A percentile compares a stretch with the other conserved stretches of the same genome.
Conservation (phyloP, 208 protist genomes). For the Vickermania ingenoplastis region DNA sequence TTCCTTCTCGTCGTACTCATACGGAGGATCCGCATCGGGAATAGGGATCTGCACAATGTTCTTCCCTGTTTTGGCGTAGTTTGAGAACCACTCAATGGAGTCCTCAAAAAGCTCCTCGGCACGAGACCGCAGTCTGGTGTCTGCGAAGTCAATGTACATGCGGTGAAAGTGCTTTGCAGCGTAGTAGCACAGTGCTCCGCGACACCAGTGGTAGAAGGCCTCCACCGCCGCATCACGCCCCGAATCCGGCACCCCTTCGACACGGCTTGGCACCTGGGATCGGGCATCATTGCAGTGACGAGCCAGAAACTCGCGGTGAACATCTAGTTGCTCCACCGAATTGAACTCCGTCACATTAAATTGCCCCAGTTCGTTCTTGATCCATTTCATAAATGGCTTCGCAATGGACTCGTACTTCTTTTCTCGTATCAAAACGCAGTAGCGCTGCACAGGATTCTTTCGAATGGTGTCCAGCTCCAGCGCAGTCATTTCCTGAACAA, state of each 20-base stretch:
- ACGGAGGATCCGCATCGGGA: conserved; percentile 68
- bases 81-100: conserved; percentile 73
- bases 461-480: conserved; percentile 79
- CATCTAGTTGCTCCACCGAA: conserved; percentile 70
- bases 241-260: conserved; percentile 59
- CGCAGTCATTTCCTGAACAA: conserved; percentile 84
- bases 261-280: conserved; percentile 33
- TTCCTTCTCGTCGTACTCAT: conserved; percentile 84
- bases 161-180: conserved; percentile 45
- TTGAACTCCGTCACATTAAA: conserved; percentile 62
- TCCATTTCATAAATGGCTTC: conserved; percentile 83
- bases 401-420: conserved; percentile 63
- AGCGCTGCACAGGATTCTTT: conserved; percentile 81
- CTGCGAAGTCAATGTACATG: conserved; percentile 68
- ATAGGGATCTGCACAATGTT: conserved; percentile 81
- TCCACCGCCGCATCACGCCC: conserved; percentile 61
- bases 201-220: conserved; percentile 81
- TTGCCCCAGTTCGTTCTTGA: conserved; percentile 61
- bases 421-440: conserved; percentile 69
- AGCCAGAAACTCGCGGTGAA: conserved; percentile 57
- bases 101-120: conserved; percentile 82
- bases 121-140: conserved; percentile 57
- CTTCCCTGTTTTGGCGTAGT: conserved; percentile 65
- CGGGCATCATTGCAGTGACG: conserved; percentile 63
- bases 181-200: conserved; percentile 73